A percentile compares a stretch with the other conserved stretches of the same genome.
These are phyloP conservation scores for Favolaschia claudopus DNA, from an alignment of 768 basidiomycete species.

Conservation along the genomic window DNA sequence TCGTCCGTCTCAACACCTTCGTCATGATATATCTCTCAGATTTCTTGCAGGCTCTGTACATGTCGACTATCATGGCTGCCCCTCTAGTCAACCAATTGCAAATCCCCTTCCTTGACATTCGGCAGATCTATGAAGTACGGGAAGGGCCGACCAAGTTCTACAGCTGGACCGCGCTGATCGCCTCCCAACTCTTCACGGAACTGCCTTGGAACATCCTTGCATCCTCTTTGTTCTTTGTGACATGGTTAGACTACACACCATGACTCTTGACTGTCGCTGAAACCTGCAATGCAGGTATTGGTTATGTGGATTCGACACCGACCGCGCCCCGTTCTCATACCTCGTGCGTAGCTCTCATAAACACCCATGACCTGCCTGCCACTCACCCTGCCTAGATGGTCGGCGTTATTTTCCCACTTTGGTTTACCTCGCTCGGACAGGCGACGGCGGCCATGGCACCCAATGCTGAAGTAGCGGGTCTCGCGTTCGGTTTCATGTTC, in stretches of 20 bases:
- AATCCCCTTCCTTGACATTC: conserved; percentile 63
- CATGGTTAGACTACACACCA: conserved; percentile 49
- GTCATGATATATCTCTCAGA: conserved; percentile 5
- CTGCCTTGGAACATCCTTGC: conserved; percentile 69
- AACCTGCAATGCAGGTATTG: conserved; percentile 49
- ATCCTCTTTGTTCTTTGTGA: conserved; percentile 65
- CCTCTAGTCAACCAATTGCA: conserved; percentile 71
- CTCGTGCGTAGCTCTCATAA: conserved; percentile 33
- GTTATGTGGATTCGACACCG: conserved; percentile 66
- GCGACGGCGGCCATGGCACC: conserved; percentile 69
- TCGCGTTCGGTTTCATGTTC: conserved; percentile 66
- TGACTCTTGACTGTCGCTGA: not conserved
- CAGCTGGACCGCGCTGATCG: conserved; percentile 66
- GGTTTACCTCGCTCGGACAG: conserved; percentile 68
- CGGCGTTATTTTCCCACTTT: conserved; percentile 62
- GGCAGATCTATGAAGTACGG: conserved; percentile 72
- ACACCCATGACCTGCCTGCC: no score
- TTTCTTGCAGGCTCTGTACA: conserved; percentile 56
- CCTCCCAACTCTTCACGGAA: conserved; percentile 63
- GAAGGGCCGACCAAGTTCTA: conserved; percentile 73
- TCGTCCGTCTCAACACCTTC: conserved; percentile 49
- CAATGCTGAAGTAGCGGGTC: conserved; percentile 63
- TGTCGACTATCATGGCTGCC: conserved; percentile 60
- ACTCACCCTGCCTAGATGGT: conserved; percentile 38
- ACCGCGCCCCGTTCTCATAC: conserved; percentile 65